These are phyloP conservation scores for Thielaviopsis cerberus DNA, from an alignment of 2,329 filamentous ascomycete genomes.

Conservation along the genomic window DNA sequence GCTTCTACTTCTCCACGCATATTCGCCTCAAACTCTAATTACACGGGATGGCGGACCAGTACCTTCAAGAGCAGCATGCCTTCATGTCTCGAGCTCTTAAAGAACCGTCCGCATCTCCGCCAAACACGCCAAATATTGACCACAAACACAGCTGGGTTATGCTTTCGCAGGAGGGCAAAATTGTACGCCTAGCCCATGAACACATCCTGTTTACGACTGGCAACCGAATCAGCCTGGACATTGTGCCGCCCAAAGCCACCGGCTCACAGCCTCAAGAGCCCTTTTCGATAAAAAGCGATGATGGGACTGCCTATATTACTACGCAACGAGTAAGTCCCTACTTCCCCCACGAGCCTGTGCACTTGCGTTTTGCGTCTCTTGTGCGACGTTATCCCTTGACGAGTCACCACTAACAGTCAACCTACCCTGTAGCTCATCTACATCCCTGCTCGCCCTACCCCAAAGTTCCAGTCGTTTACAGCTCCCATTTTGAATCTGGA, in stretches of 20 bases:
- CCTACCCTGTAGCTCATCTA: constrained; percentile 52
- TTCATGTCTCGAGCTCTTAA: constrained; percentile 12
- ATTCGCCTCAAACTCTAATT: not conserved
- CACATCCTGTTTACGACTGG: constrained; percentile 64
- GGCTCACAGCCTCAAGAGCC: constrained; percentile 27
- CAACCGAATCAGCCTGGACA: constrained; percentile 55
- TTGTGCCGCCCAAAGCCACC: constrained; percentile 52
- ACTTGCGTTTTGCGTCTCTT: not conserved
- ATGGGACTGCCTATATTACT: constrained; percentile 62
- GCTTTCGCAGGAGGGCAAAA: constrained; percentile 54
- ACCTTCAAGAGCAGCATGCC: constrained; percentile 25
- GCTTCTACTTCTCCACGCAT: not conserved
- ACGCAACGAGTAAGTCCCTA: constrained; percentile 53
- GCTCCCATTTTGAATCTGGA: constrained; percentile 72
- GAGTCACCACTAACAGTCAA: not conserved
- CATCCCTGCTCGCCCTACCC: constrained; percentile 52
- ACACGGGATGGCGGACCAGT: constrained; percentile 23
- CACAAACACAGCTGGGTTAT: constrained; percentile 64
- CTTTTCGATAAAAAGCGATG: constrained; percentile 39
- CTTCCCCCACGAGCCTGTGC: not conserved
- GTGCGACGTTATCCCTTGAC: not conserved
- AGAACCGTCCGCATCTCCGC: constrained; percentile 2
- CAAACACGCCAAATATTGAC: constrained; percentile 27
- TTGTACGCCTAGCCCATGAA: constrained; percentile 73
- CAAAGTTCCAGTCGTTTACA: constrained; percentile 68